Percentiles rank a stretch among this genome's conserved stretches.
phyloP scores from a whole-genome alignment of 2,329 filamentous ascomycete genomes.

The Stemphylium lycopersici region DNA sequence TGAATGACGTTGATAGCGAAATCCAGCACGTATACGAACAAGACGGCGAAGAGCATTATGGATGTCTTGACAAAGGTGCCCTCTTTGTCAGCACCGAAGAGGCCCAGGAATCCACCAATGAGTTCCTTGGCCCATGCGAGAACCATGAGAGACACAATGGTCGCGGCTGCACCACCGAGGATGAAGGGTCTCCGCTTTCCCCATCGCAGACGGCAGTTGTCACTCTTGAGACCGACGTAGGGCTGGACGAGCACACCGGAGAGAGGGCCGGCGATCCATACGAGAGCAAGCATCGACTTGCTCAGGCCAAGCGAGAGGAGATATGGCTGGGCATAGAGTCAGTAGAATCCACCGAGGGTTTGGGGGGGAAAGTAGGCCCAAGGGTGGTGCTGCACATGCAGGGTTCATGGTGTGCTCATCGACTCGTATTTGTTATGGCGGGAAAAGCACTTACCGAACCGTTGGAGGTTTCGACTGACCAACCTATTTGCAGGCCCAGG shows the following conservation, averaged over 20 bases:
- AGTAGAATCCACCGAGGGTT: background rate
- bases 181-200: constrained; percentile 62
- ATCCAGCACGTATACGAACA: constrained; percentile 88
- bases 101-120: constrained; percentile 67
- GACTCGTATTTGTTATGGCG: background rate
- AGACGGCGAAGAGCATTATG: constrained; percentile 78
- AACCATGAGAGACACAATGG: constrained; percentile 57
- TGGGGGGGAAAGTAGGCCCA: background rate
- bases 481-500: constrained; percentile 88
- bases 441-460: constrained; percentile 66
- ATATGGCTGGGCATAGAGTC: constrained; percentile 50
- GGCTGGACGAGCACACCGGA: constrained; percentile 61
- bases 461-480: constrained; percentile 94
- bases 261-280: constrained; percentile 63
- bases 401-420: constrained; percentile 3
- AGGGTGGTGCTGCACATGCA: constrained; percentile 5
- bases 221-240: constrained; percentile 60
- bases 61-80: constrained; percentile 68
- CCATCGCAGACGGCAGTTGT: constrained; percentile 55
- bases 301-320: constrained; percentile 59
- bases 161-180: constrained; percentile 56
- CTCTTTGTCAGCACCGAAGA: constrained; percentile 74
- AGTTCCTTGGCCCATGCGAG: constrained; percentile 59
- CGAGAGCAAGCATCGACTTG: constrained; percentile 58
- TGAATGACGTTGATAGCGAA: constrained; percentile 97